Base-by-base conservation (phyloP, 176 grass and related monocot species). In the Zoysia pacifica region DNA sequence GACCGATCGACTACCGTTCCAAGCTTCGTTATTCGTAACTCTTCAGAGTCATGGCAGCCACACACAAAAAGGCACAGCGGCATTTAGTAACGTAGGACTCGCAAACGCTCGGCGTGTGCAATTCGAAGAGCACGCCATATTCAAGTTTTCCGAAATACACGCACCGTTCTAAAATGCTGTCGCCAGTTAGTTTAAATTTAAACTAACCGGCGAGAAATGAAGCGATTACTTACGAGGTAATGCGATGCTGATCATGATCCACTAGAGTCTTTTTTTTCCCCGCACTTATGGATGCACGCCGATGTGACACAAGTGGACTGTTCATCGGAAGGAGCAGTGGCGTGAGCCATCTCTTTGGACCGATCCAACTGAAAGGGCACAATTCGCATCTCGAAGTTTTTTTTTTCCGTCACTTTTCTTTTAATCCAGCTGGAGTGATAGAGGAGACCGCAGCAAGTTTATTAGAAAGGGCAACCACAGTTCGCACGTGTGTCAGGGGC, bases 401-500 rank as follows among this genome's bases (percentile, higher is more conserved):
- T n/a, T n/a, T 78, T 66, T 50, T 74, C 54, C 37, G 53, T 4
- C 46, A 78, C 5, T 63, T 78, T 52, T 78, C 15, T 16, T 18
- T 12, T 2, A 42, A 18, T 13, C 19, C 16, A 84, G 74, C 82
- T 78, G 65, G 81, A 11, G 19, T 79, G 76, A 48, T 8, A 5
- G 36, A 39, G 10, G 14, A 69, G 43, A n/a, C n/a, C n/a, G n/a
- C 9, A 64, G 43, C 35, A 15, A 0, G 14, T n/a, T 42, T 42
- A 47, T 5, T 14, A 37, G 46, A 15, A 70, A 48, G 4, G 18
- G 2, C 8, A 16, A 3, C 58, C 4, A 63, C 3, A 48, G 4
- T 48, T 58, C 16, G 5, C 72, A 69, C 51, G 53, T 61, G 81
- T 83, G 51, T 9, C 4, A 2, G 48, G 67, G 19, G n/a, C n/a